A percentile compares a stretch with the other conserved stretches of the same genome.
Conservation (phyloP, 768 basidiomycete species). For the Suillus paluster region DNA sequence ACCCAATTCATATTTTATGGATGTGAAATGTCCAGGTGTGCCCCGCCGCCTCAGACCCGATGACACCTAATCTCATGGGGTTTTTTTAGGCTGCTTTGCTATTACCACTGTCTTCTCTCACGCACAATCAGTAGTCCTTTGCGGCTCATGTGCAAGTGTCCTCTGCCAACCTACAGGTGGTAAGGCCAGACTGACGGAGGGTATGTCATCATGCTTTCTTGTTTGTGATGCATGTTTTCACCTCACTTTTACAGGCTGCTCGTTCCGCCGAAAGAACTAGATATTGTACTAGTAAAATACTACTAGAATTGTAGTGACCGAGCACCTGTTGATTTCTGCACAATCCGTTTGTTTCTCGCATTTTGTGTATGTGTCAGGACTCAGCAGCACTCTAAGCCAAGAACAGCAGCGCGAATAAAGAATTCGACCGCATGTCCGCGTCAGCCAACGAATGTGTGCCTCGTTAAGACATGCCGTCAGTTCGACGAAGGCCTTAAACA, state of each 20-base stretch:
- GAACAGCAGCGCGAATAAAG: too few species aligned
- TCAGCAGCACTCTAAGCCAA: too few species aligned
- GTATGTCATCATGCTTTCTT: conserved; percentile 60
- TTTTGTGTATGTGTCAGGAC: too few species aligned
- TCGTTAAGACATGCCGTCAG: too few species aligned
- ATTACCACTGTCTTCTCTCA: conserved; percentile 99
- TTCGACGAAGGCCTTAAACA: too few species aligned
- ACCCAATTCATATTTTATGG: conserved; percentile 99
- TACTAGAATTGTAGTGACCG: too few species aligned
- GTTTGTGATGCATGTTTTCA: conserved; percentile 14
- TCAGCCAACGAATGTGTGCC: too few species aligned
- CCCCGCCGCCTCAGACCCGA: conserved; percentile 10
- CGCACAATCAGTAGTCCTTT: conserved; percentile 96
- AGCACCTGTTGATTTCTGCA: too few species aligned
- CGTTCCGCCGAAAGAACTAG: conserved; percentile 96
- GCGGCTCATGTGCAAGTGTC: conserved; percentile 89
- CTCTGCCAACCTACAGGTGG: conserved; percentile 99
- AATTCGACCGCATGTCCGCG: too few species aligned
- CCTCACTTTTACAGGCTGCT: conserved; percentile 68
- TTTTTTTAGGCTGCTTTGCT: conserved; percentile 82
- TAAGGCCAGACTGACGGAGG: conserved; percentile 97
- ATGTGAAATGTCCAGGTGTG: conserved; percentile 97
- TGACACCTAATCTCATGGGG: conserved; percentile 2
- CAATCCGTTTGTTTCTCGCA: too few species aligned
- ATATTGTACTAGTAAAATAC: not conserved